A percentile compares a stretch with the other conserved stretches of the same genome.
These are phyloP conservation scores for Lenwebbia sp. DNA, from an alignment of 345 rosid genomes.

Conservation along the genomic window DNA sequence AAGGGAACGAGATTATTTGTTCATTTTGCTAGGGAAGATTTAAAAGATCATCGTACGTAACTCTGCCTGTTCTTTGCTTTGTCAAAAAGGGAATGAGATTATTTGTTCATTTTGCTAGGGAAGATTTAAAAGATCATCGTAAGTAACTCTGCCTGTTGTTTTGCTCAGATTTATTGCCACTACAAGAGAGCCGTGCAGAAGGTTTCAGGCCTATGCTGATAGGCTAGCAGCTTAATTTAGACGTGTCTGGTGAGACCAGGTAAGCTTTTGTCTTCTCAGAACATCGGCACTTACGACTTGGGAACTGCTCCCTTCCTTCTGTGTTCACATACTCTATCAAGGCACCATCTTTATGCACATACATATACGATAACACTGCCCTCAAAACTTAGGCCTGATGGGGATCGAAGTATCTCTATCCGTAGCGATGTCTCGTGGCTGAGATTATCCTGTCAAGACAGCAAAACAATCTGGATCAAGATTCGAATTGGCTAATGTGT, in stretches of 20 bases:
- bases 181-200: background rate
- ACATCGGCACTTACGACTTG: background rate
- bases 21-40: background rate
- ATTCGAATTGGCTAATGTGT: background rate
- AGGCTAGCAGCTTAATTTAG: background rate
- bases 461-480: background rate
- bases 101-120: background rate
- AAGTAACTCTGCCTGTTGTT: background rate
- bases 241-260: background rate
- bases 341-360: background rate
- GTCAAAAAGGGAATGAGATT: background rate
- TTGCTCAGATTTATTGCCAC: background rate
- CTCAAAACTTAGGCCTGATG: background rate
- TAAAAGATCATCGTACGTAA: background rate
- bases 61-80: background rate
- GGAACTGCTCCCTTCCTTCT: background rate
- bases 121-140: background rate
- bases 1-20: background rate
- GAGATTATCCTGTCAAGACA: background rate
- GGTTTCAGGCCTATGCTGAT: background rate
- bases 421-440: background rate
- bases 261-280: background rate
- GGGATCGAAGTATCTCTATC: background rate
- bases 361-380: background rate
- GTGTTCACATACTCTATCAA: background rate